phyloP scores from a whole-genome alignment of 176 grass and related monocot species.

The Poa annua region DNA sequence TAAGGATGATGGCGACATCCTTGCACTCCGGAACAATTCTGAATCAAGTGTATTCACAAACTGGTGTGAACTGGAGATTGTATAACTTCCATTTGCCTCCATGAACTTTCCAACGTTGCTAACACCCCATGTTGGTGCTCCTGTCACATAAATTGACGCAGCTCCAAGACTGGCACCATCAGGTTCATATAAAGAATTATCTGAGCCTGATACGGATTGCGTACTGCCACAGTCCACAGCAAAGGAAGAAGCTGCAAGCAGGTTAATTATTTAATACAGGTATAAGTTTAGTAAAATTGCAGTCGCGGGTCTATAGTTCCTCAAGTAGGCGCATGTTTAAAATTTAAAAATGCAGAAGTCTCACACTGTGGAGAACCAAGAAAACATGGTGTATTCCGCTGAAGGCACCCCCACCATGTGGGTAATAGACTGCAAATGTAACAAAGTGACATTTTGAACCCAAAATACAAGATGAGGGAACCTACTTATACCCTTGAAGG shows the following conservation, averaged over 20 bases:
- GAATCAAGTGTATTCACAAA: slow-evolving; percentile 73
- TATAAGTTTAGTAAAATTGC: background rate
- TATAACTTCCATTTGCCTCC: slow-evolving; percentile 53
- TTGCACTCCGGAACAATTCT: slow-evolving; percentile 71
- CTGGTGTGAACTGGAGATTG: slow-evolving; percentile 45
- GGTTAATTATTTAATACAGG: slow-evolving; percentile 22
- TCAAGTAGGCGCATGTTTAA: background rate
- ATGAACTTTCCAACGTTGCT: slow-evolving; percentile 69
- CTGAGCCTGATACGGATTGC: slow-evolving; percentile 56
- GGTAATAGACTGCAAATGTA: slow-evolving; percentile 48
- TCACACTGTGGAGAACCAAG: slow-evolving; percentile 70
- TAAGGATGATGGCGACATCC: slow-evolving; percentile 82
- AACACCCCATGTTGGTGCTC: slow-evolving; percentile 64
- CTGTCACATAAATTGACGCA: slow-evolving; percentile 66
- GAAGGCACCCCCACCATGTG: slow-evolving; percentile 63
- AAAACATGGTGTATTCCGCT: slow-evolving; percentile 64
- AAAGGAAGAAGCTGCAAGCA: slow-evolving; percentile 64
- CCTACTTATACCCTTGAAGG: background rate
- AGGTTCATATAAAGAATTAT: slow-evolving; percentile 52
- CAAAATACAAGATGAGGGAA: background rate
- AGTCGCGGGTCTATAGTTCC: background rate
- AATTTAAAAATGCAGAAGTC: background rate
- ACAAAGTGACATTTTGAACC: background rate
- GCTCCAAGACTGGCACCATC: slow-evolving; percentile 48
- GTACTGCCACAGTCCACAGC: slow-evolving; percentile 69